These are phyloP conservation scores for Trametes versicolor DNA, from an alignment of 1,284 basidiomycete genomes.

Conservation along the genomic window DNA sequence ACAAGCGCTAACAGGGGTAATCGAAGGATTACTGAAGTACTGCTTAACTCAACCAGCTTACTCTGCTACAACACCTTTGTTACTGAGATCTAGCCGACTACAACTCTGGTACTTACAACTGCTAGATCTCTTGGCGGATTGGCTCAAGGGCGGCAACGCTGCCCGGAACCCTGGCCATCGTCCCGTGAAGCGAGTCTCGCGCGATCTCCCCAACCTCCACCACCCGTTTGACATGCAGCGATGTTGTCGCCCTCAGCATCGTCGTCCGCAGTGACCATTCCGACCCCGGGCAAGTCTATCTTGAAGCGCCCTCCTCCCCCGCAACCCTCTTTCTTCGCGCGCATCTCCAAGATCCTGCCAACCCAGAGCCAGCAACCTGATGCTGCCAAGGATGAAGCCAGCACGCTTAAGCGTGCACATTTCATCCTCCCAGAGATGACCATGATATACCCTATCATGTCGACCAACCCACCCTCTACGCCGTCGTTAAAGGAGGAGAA, in stretches of 20 bases:
- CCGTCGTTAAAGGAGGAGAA: constrained; percentile 80
- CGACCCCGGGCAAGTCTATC: constrained; percentile 79
- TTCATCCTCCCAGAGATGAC: constrained; percentile 86
- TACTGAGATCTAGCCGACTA: neutral
- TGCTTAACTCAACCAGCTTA: too few species aligned
- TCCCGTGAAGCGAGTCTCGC: constrained; percentile 5
- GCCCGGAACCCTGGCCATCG: constrained; percentile 18
- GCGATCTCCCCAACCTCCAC: constrained; percentile 23
- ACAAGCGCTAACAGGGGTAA: too few species aligned
- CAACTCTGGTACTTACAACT: neutral
- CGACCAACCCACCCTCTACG: constrained; percentile 80
- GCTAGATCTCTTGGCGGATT: neutral
- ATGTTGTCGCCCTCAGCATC: constrained; percentile 63
- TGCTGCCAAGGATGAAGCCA: constrained; percentile 49
- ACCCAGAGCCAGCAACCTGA: constrained; percentile 47
- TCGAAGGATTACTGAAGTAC: neutral
- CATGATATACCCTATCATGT: constrained; percentile 88
- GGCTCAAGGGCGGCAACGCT: too few species aligned
- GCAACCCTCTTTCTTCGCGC: constrained; percentile 76
- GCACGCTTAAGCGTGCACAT: constrained; percentile 83
- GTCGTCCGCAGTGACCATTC: constrained; percentile 80
- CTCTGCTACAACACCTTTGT: too few species aligned
- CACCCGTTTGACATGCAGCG: constrained; percentile 38
- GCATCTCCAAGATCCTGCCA: constrained; percentile 73
- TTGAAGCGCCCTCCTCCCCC: constrained; percentile 79